Percentiles rank a stretch among this genome's conserved stretches.
Evolutionary conservation across 139 green algal species (phyloP).

Genomic region (Tetraselmis striata): DNA sequence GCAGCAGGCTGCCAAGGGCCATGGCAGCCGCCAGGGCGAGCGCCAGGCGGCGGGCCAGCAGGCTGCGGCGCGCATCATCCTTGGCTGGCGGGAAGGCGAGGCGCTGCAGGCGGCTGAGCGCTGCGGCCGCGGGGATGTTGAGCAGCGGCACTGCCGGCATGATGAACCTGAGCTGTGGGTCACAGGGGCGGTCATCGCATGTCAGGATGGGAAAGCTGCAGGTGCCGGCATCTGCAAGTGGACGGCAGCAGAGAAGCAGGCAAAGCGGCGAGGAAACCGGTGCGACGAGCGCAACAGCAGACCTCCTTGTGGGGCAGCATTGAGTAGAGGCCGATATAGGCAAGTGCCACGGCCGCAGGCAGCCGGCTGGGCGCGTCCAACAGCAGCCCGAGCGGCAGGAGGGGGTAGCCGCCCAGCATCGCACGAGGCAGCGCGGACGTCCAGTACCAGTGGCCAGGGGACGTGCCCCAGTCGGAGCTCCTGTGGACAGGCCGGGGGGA

Average conservation of each 20-base stretch:
- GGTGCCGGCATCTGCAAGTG: too few species aligned
- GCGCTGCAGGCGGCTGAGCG: constrained; percentile 16
- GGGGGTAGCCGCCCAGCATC: constrained; percentile 35
- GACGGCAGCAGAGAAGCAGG: too few species aligned
- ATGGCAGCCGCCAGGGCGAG: not conserved
- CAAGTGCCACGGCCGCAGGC: constrained; percentile 14
- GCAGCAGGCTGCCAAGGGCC: constrained; percentile 10
- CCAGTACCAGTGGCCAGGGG: constrained; percentile 62
- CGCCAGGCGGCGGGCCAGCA: not conserved
- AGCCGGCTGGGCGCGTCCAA: constrained; percentile 28
- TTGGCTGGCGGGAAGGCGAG: not conserved
- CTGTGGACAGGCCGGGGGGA: constrained; percentile 19
- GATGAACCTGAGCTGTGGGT: constrained; percentile 64
- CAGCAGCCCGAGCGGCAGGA: constrained; percentile 37
- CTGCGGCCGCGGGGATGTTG: constrained; percentile 57
- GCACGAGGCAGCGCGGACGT: constrained; percentile 54
- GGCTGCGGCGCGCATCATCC: not conserved
- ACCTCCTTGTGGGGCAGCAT: constrained; percentile 71
- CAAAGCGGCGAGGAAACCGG: too few species aligned
- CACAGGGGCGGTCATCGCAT: too few species aligned
- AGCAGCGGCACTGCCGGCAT: constrained; percentile 68
- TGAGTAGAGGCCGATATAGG: constrained; percentile 69
- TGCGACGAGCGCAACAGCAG: too few species aligned
- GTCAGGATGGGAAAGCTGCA: too few species aligned
- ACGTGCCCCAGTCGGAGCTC: constrained; percentile 69